Base-by-base conservation (phyloP, 2,329 filamentous ascomycete species). In the Cladorrhinum sp. region DNA sequence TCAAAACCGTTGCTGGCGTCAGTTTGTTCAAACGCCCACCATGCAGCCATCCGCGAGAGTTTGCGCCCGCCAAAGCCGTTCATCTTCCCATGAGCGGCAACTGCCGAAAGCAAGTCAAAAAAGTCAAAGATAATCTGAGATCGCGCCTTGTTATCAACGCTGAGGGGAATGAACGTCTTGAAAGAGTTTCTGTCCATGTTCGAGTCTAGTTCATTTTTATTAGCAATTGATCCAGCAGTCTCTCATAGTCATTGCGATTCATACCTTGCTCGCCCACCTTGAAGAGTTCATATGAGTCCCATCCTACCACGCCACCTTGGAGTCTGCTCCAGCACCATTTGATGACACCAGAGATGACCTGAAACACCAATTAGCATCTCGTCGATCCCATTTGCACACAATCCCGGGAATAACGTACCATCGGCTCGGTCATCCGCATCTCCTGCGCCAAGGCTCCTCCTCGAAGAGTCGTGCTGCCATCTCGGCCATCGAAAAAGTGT, bases 301-400 rank as follows among this genome's bases (percentile, higher is more conserved):
- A 98, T 60, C 92, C 92, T 36, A 99, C 93, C 13, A 99, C 87
- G 70, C 95, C 95, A 61, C 92, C 92, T 48, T 89, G 86, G 55
- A 99, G 80, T 76, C 95, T 86, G 73, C 91, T 93, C 95, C 95
- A 99, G 75, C 93, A 98, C 95, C 95, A 99, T 79, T 98, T 99
- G 66, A 95, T 82, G 48, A 97, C 92, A 69, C 93, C 95, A 65
- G 92, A 93, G 57, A 99, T 84, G 59, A 96, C 92, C 92, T 96
- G 64, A 27, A 41, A 22, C 20, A 53, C 54, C 55, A 68, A n/a
- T 75, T 69, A 75, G 68, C 60, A 55, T 48, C 36, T n/a, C n/a
- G 16, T 32, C 29, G 29, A 7, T 32, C 29, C 29, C 7, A 13
- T 7, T 6, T 13, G 29, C 29, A 13, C 22, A 24, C 36, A 24